Conservation (phyloP, 768 basidiomycete species). For the Kwoniella dendrophila region DNA sequence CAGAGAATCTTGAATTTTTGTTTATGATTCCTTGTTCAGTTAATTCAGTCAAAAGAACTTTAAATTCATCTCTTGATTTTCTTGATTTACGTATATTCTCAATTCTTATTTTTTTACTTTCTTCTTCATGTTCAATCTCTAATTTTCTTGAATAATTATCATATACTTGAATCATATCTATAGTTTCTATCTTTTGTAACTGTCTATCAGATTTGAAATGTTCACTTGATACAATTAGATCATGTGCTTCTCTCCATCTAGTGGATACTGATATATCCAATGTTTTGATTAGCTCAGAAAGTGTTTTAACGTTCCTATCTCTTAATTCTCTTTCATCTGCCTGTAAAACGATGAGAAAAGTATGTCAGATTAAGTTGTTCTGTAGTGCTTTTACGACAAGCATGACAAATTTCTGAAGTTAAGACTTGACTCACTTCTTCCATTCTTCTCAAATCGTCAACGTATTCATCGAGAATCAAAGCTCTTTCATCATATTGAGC, state of each 20-base stretch:
- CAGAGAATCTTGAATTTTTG: conserved; percentile 87
- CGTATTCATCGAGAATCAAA: conserved; percentile 89
- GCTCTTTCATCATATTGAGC: conserved; percentile 81
- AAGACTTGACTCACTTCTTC: conserved; percentile 71
- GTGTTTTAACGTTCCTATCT: conserved; percentile 73
- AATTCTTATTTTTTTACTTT: conserved; percentile 74
- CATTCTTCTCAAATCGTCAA: conserved; percentile 77
- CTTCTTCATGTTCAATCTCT: conserved; percentile 88
- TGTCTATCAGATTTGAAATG: conserved; percentile 78
- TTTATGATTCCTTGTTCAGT: conserved; percentile 68
- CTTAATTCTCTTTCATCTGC: conserved; percentile 42
- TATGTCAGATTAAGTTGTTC: neutral
- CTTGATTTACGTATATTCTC: conserved; percentile 82
- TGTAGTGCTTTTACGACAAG: too few species aligned
- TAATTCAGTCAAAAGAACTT: conserved; percentile 74
- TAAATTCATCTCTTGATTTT: conserved; percentile 89
- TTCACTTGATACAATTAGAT: conserved; percentile 71
- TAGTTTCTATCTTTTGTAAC: conserved; percentile 77
- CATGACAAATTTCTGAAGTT: too few species aligned
- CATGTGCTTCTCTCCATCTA: conserved; percentile 83
- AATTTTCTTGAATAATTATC: conserved; percentile 90
- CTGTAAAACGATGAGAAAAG: conserved; percentile 19
- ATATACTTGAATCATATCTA: conserved; percentile 89
- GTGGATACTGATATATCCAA: conserved; percentile 91
- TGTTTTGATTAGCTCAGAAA: conserved; percentile 80